A percentile compares a stretch with the other conserved stretches of the same genome.
Conservation (phyloP, 495 filamentous ascomycete species). For the Tetracladium setigerum region DNA sequence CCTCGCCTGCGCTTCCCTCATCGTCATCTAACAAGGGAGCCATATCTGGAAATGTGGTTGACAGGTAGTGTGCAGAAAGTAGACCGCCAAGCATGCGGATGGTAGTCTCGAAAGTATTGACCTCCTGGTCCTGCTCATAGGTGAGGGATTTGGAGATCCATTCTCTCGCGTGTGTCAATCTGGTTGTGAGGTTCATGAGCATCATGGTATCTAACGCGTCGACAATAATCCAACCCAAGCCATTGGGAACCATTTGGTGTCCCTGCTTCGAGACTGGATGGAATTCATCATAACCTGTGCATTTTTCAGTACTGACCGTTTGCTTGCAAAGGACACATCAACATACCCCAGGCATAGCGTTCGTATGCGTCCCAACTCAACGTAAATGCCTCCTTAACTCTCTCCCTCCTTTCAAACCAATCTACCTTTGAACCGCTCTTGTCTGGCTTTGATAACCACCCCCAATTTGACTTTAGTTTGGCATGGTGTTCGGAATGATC, state of each 20-base stretch:
- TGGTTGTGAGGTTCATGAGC: slow-evolving; percentile 91
- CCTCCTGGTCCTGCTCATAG: slow-evolving; percentile 89
- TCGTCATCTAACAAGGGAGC: slow-evolving; percentile 42
- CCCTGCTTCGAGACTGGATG: slow-evolving; percentile 75
- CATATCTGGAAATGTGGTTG: slow-evolving; percentile 62
- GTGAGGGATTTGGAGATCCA: slow-evolving; percentile 81
- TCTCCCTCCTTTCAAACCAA: slow-evolving; percentile 71
- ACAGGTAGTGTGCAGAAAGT: slow-evolving; percentile 90
- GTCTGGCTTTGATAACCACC: slow-evolving; percentile 32
- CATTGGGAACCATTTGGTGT: slow-evolving; percentile 70
- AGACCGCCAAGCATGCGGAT: slow-evolving; percentile 96
- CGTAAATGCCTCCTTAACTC: slow-evolving; percentile 83
- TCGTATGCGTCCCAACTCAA: slow-evolving; percentile 91
- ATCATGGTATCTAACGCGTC: slow-evolving; percentile 95
- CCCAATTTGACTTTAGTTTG: slow-evolving; percentile 28
- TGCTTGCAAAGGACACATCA: not conserved
- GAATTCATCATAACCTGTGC: slow-evolving; percentile 74
- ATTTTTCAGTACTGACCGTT: not conserved
- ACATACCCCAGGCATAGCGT: slow-evolving; percentile 87
- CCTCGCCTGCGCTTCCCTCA: slow-evolving; percentile 60
- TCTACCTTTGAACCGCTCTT: slow-evolving; percentile 37
- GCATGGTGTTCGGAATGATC: slow-evolving; percentile 23
- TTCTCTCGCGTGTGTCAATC: slow-evolving; percentile 75
- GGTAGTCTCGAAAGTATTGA: slow-evolving; percentile 96
- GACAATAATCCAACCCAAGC: slow-evolving; percentile 96